phyloP scores from a whole-genome alignment of 202 grass and related monocot species.

The Dendrocalamus latiflorus region DNA sequence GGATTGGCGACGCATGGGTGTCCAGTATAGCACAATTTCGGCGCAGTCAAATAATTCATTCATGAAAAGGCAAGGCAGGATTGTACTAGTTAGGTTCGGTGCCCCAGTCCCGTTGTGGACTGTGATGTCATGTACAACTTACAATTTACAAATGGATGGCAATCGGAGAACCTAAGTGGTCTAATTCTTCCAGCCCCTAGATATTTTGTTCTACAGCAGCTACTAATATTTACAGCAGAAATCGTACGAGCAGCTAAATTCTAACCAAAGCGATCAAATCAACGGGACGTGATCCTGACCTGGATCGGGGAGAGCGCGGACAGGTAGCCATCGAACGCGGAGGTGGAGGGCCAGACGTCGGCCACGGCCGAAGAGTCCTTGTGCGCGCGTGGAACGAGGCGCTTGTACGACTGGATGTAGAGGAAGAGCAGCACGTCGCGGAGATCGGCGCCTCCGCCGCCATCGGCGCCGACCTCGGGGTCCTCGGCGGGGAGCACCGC shows the following conservation, averaged over 20 bases:
- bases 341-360: constrained; percentile 94
- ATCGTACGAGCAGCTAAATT: neutral
- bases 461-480: constrained; percentile 35
- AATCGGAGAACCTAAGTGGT: neutral
- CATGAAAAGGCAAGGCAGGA: neutral
- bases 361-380: constrained; percentile 82
- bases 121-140: neutral
- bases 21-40: neutral
- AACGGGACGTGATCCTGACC: constrained; percentile 34
- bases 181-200: neutral
- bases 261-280: neutral
- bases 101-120: neutral
- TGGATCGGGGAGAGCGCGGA: constrained; percentile 92
- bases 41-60: constrained; percentile 1
- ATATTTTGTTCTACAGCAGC: neutral
- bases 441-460: constrained; percentile 39
- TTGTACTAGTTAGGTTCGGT: neutral
- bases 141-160: neutral
- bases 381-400: constrained; percentile 69
- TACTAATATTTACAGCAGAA: neutral
- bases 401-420: constrained; percentile 88
- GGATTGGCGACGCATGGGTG: neutral
- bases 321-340: constrained; percentile 94
- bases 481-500: constrained; percentile 65
- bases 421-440: constrained; percentile 83